These are phyloP conservation scores for Triticum dicoccoides DNA, from an alignment of 176 grass and related monocot genomes.

Conservation along the genomic window DNA sequence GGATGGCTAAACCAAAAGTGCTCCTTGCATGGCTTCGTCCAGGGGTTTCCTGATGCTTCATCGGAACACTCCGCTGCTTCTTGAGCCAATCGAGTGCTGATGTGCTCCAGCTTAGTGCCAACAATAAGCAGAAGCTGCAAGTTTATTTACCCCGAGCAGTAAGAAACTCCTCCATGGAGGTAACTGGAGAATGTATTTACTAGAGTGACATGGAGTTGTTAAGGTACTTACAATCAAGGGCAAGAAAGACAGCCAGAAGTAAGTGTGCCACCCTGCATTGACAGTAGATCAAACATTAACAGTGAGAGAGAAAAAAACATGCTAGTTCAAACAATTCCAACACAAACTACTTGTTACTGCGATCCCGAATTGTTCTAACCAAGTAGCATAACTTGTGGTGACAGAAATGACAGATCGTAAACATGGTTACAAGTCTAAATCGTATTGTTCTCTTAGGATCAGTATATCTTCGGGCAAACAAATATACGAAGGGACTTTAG, in stretches of 20 bases:
- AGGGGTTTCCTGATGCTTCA: background rate
- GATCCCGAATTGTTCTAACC: background rate
- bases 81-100: conserved; percentile 49
- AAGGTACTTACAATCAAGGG: conserved; percentile 66
- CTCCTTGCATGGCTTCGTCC: conserved; percentile 39
- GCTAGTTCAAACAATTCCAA: background rate
- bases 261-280: conserved; percentile 78
- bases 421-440: background rate
- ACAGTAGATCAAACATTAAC: background rate
- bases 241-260: conserved; percentile 76
- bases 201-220: background rate
- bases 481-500: background rate
- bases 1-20: conserved; percentile 53
- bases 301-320: background rate
- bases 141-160: background rate
- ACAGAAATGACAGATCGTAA: background rate
- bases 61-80: background rate
- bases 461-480: background rate
- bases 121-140: conserved; percentile 53
- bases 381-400: background rate
- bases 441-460: background rate
- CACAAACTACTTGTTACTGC: background rate
- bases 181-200: background rate
- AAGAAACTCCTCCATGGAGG: background rate
- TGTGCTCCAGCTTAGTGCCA: conserved; percentile 59